Evolutionary conservation across 148 eudicot species (phyloP), one percentile per base, ranked within the genome.

Genomic region (Amaranthus palmeri): DNA sequence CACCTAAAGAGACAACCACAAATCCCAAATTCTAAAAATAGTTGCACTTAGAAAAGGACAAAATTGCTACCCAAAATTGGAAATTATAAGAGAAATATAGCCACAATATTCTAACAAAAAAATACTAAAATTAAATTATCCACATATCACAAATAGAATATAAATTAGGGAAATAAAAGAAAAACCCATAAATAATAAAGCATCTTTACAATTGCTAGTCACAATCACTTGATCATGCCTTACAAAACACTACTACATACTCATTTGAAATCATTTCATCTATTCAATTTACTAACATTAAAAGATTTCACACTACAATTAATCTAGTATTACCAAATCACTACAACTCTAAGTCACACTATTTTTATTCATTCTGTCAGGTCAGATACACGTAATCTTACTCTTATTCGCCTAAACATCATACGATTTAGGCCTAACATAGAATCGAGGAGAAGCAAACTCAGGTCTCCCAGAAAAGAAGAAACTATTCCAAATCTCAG

Each of bases 401-500:
- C 48, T 36, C 60, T 43, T 15, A 7, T 2, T 0, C 5, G 49
- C 12, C 71, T 75, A 81, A 18, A 68, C 71, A 45, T 79, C 85
- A 72, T 79, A 82, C 41, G 85, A 77, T 73, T 70, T 81, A 67
- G 80, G 77, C n/a, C 65, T 54, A n/a, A 65, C 75, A 69, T 72
- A 81, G 72, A 70, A 46, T 7, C 61, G 44, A 12, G 88, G 79
- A 18, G 81, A 81, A 10, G 76, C 45, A 13, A 13, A 43, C 25
- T 52, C 57, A 2, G 67, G 69, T 17, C 63, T 10, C 42, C 68
- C 66, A 51, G 40, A 73, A 7, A 87, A 83, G 80, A 81, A 87
- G 13, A 88, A 76, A 0, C 86, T 81, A 51, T 91, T 88, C 91
- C 97, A 95, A 65, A 95, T 95, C 82, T 95, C 97, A 4, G 91